phyloP scores from a whole-genome alignment of 2,329 filamentous ascomycete species.

The Fonsecaea multimorphosa region DNA sequence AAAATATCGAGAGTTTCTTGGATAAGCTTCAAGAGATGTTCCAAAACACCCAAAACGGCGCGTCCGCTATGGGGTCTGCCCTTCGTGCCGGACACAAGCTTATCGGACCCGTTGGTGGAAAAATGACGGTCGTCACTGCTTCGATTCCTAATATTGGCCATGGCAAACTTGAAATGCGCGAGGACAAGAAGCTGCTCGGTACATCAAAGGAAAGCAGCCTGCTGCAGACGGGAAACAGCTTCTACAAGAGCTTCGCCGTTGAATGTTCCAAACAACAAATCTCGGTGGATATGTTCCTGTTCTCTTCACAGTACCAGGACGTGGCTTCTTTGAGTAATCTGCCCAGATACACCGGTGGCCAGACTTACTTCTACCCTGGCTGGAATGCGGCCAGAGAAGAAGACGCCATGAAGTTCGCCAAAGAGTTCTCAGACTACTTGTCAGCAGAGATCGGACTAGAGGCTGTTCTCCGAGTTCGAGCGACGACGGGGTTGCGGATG shows the following conservation, averaged over 20 bases:
- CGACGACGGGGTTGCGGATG: constrained; percentile 93
- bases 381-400: constrained; percentile 95
- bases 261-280: constrained; percentile 99
- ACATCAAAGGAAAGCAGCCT: constrained; percentile 89
- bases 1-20: constrained; percentile 90
- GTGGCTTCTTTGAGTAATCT: constrained; percentile 95
- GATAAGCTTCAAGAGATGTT: constrained; percentile 95
- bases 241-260: constrained; percentile 99
- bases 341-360: constrained; percentile 92
- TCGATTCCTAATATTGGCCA: constrained; percentile 88
- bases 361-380: constrained; percentile 97
- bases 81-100: constrained; percentile 93
- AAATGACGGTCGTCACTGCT: constrained; percentile 89
- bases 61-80: constrained; percentile 94
- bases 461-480: constrained; percentile 91
- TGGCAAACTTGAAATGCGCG: constrained; percentile 88
- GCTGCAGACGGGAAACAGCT: constrained; percentile 89
- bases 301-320: constrained; percentile 95
- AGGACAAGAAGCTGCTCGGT: constrained; percentile 94
- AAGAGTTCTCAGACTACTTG: constrained; percentile 96
- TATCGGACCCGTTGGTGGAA: constrained; percentile 91
- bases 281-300: constrained; percentile 97
- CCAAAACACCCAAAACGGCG: constrained; percentile 85
- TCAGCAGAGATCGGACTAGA: constrained; percentile 95
- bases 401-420: constrained; percentile 96